phyloP scores from a whole-genome alignment of 306 rosid species.

The Mimosa bimucronata region DNA sequence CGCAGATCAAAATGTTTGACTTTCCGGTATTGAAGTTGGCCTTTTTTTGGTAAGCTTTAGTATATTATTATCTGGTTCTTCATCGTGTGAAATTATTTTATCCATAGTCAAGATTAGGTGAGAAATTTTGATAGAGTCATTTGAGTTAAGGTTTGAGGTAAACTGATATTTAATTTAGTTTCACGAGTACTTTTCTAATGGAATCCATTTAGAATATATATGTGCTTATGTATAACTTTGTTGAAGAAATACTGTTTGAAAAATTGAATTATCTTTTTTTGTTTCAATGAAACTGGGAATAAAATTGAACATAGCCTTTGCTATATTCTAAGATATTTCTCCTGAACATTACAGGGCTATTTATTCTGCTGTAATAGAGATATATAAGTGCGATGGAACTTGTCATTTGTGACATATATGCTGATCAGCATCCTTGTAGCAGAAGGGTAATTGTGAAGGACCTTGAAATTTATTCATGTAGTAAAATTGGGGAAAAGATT shows the following conservation, averaged over 20 bases:
- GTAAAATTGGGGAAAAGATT: not conserved
- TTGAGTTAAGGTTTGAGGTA: slow-evolving; percentile 1
- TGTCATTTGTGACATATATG: not conserved
- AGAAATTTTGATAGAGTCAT: not conserved
- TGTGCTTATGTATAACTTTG: not conserved
- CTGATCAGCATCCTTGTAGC: not conserved
- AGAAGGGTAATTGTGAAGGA: slow-evolving; percentile 2
- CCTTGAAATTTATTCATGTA: slow-evolving; percentile 20
- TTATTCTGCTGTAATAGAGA: not conserved
- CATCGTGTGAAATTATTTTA: not conserved
- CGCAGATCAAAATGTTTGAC: slow-evolving; percentile 40
- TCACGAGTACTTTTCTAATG: not conserved
- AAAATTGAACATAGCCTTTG: not conserved
- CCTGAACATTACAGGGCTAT: not conserved
- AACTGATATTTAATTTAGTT: not conserved
- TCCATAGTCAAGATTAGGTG: slow-evolving; percentile 12
- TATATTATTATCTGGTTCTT: not conserved
- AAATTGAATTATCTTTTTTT: not conserved
- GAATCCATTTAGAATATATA: not conserved
- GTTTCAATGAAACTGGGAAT: not conserved
- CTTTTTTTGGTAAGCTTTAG: not conserved
- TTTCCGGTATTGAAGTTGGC: slow-evolving; percentile 32
- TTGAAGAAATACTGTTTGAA: not conserved
- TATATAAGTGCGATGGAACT: not conserved
- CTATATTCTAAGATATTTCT: not conserved